Base-by-base conservation (phyloP, 805 yeast species). In the Cyberlindnera maclurae region DNA sequence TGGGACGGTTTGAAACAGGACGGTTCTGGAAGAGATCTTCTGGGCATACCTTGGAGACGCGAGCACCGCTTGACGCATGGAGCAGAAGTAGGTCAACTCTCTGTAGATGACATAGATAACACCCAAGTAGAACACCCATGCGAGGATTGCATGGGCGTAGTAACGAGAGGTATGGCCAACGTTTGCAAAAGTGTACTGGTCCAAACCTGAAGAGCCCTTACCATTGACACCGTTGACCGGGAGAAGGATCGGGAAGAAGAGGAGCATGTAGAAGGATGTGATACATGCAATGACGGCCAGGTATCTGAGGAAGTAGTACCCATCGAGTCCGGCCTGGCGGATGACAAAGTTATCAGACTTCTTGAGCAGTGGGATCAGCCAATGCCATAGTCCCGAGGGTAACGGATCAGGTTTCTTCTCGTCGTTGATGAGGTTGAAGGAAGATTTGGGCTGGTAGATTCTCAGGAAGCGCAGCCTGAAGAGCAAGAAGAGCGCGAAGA, bases 321-420 rank as follows among this genome's bases (percentile, higher is more conserved):
- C 97, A 57, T 90, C 97, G n/a, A 90, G 58, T 13, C 97, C 97
- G 15, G 93, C 82, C 52, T 90, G 94, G 47, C 81, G 79, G 42
- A 90, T 75, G 39, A 89, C 69, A 54, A 84, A 84, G 34, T 82
- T 65, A 40, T 84, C 88, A 1, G 86, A 75, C 54, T 83, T 79
- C 34, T 71, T 62, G 36, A 84, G 50, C 22, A 90, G 56, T 6
- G 80, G 78, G 8, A 60, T 46, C 10, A 88, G 41, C 97, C 97
- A 89, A 26, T 71, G 65, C 55, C 79, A 60, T 2, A 81, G 68
- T 27, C 88, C 93, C 15, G 59, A 59, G 2, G 89, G 82, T 33
- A 88, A 64, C 1, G 93, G 87, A 24, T 75, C 79, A 0, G 96
- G 95, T 44, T 73, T 71, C 50, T 78, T 73, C 15, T 75, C 77